Base-by-base conservation (phyloP, 768 basidiomycete genomes). In the Amanita pallidorosea region DNA sequence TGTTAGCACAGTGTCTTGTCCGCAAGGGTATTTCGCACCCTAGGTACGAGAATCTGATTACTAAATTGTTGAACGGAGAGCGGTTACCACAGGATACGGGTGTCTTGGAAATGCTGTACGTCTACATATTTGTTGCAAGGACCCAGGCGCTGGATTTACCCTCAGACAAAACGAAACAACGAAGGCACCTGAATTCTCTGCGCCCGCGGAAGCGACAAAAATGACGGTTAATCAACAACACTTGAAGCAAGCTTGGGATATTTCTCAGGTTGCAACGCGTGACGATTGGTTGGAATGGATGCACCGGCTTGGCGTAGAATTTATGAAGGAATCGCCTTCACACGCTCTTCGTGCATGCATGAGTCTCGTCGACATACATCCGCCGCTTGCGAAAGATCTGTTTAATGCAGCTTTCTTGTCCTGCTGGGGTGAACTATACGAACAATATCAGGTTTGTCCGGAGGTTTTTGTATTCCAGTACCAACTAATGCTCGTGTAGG, bases 341-440 rank as follows among this genome's bases (percentile, higher is more conserved):
- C 93, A 95, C 69, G 96, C 96, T n/a, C 77, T 99, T 35, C 81
- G 96, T 40, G 93, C 96, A 0, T 97, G 95, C 60, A 91, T 92
- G 80, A 89, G 81, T 58, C 70, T 98, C 41, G 92, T 97, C 2
- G 90, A 96, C 61, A 81, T 87, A 7, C 89, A 97, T 64, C 78
- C 84, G 18, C 91, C 93, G 1, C 75, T 98, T 45, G 93, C 92
- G 0, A 85, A 87, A 59, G 95, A 98, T 60, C 70, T 99, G 9
- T 98, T 97, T 75, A 98, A 98, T 63, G 92, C 94, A 4, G 96
- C 96, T 0, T 99, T 99, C 67, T 77, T 98, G 15, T 97, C 94
- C 4, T 99, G 96, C 56, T 99, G 96, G 95, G 78, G 81, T 1
- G 92, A 96, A 58, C 70, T 99, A 6, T 98, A 93, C 59, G 94